Evolutionary conservation across 2,329 filamentous ascomycete genomes (phyloP), one percentile per base, ranked within the genome.

Genomic region (Dothideomycetidae sp.): DNA sequence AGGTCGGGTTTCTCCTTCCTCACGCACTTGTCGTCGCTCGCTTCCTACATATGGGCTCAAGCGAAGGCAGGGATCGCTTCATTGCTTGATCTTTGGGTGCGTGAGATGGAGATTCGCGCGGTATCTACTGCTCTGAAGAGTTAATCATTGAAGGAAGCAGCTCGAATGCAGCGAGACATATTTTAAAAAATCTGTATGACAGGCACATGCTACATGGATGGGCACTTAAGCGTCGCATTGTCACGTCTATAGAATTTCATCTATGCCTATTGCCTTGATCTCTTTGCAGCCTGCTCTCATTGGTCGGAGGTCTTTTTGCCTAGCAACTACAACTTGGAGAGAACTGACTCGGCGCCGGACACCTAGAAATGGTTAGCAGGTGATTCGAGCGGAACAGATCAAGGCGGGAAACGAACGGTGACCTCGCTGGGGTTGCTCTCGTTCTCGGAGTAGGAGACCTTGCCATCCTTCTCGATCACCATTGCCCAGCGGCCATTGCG

Each of bases 401-500:
- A 31, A 42, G 31, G 21, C 7, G 14, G 23, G 12, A 42, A 17
- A 52, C 59, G 55, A 49, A 67, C 66, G 36, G 58, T 57, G 29
- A 70, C 63, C 43, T 68, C 53, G 31, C 61, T 51, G 3, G 62
- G 61, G 44, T 62, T 69, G 45, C 56, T 58, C 64, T 92, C 83
- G 52, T 73, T 77, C 61, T 79, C 81, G 43, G 81, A 80, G 59
- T 92, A 92, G 53, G 64, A 67, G 52, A 93, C 70, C 67, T 82
- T 88, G 59, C 83, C 83, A 58, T 92, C 68, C 63, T 86, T 59
- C 45, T 67, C 83, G 48, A 92, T 62, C 51, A 86, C 65, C 57
- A 93, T 71, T 50, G 81, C 84, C 64, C 81, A 92, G 45, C 84
- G 72, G 45, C 71, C 75, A 47, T 81, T 85, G 47, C 83, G 72